phyloP scores from a whole-genome alignment of 2,329 filamentous ascomycete species.

The Colletotrichum musae region DNA sequence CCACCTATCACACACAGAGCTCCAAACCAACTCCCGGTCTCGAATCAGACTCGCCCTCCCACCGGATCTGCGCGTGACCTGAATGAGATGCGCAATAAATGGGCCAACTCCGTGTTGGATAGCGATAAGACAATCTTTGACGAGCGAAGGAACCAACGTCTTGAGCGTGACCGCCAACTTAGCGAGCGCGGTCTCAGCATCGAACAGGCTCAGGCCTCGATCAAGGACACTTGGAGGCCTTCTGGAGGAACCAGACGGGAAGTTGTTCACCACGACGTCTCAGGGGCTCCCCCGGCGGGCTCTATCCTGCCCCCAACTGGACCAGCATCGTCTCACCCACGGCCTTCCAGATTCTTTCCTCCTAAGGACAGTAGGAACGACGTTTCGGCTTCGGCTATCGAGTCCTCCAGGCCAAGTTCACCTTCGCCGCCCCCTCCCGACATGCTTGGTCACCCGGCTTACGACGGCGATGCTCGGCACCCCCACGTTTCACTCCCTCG shows the following conservation, averaged over 20 bases:
- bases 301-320: conserved; percentile 48
- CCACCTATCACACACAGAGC: conserved; percentile 49
- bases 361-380: conserved; percentile 64
- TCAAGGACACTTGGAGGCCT: conserved; percentile 70
- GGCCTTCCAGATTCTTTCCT: conserved; percentile 75
- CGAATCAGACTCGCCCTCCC: conserved; percentile 15
- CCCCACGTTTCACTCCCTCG: conserved; percentile 80
- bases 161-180: conserved; percentile 60
- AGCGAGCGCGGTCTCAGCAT: conserved; percentile 60
- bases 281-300: conserved; percentile 7
- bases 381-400: conserved; percentile 49
- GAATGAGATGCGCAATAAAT: conserved; percentile 51
- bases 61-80: conserved; percentile 25
- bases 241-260: conserved; percentile 54
- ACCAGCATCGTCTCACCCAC: conserved; percentile 58
- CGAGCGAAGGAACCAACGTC: conserved; percentile 55
- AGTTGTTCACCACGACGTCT: conserved; percentile 46
- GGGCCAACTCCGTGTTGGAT: conserved; percentile 59
- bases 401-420: conserved; percentile 64
- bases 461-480: conserved; percentile 74
- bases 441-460: conserved; percentile 79
- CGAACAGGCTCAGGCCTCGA: conserved; percentile 61
- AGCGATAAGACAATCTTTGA: conserved; percentile 62
- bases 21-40: conserved; percentile 36
- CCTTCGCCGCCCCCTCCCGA: conserved; percentile 82